Percentiles rank a stretch among this genome's conserved stretches.
These are phyloP conservation scores for Epichloe glyceriae DNA, from an alignment of 2,329 filamentous ascomycete genomes.

Conservation along the genomic window DNA sequence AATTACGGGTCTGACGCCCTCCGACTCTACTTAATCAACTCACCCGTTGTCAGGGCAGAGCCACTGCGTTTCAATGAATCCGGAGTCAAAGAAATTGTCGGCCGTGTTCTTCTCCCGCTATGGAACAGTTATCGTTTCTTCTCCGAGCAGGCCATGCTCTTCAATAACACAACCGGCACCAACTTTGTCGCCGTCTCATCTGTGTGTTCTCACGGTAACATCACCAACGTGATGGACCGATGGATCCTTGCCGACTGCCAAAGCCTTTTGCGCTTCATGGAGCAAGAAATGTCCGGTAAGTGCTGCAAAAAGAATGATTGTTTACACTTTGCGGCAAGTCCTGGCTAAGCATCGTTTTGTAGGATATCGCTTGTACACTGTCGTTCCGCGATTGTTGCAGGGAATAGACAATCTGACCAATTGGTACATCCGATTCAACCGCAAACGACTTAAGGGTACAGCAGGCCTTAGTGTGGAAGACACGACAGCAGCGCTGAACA, in stretches of 20 bases:
- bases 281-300: conserved; percentile 68
- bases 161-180: conserved; percentile 11
- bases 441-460: conserved; percentile 67
- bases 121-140: conserved; percentile 19
- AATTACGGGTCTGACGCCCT: conserved; percentile 15
- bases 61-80: conserved; percentile 15
- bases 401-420: conserved; percentile 82
- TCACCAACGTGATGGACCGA: conserved; percentile 58
- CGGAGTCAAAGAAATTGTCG: conserved; percentile 14
- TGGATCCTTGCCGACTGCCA: conserved; percentile 84
- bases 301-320: not conserved
- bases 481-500: conserved; percentile 72
- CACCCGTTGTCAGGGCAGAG: conserved; percentile 15
- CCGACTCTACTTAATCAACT: conserved; percentile 17
- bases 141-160: conserved; percentile 13
- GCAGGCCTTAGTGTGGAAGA: conserved; percentile 42
- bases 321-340: too few species aligned
- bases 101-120: conserved; percentile 13
- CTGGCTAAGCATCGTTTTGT: not conserved
- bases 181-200: conserved; percentile 7
- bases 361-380: conserved; percentile 61
- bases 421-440: conserved; percentile 87
- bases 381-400: conserved; percentile 62
- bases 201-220: not conserved
- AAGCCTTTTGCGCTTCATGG: conserved; percentile 72